A percentile compares a stretch with the other conserved stretches of the same genome.
Evolutionary conservation across 495 filamentous ascomycete genomes (phyloP).

Genomic region (Chaetomium tenue): DNA sequence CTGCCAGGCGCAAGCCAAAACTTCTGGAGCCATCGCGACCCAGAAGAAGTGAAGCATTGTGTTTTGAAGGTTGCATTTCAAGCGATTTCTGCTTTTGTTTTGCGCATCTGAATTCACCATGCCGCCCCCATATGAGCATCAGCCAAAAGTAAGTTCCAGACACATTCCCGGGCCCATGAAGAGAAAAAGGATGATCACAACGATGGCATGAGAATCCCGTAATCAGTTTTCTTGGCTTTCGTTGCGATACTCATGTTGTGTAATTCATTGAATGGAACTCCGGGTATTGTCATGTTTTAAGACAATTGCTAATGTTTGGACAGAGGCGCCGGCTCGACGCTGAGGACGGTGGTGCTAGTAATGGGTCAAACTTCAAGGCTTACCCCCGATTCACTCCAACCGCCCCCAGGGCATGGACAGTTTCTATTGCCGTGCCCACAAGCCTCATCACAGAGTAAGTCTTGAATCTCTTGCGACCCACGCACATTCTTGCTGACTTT

Average conservation of each 20-base stretch:
- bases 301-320: slow-evolving; percentile 10
- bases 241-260: background rate
- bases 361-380: slow-evolving; percentile 19
- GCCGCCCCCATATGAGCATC: slow-evolving; percentile 25
- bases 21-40: slow-evolving; percentile 3
- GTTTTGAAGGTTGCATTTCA: background rate
- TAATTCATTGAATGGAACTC: background rate
- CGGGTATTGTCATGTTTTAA: background rate
- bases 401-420: slow-evolving; percentile 45
- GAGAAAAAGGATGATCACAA: background rate
- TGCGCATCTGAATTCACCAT: background rate
- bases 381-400: slow-evolving; percentile 38
- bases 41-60: background rate
- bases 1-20: slow-evolving; percentile 28
- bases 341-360: slow-evolving; percentile 39
- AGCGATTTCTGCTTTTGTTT: background rate
- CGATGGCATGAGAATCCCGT: background rate
- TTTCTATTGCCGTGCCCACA: slow-evolving; percentile 49
- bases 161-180: background rate
- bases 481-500: slow-evolving; percentile 13
- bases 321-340: slow-evolving; percentile 46
- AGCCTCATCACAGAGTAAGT: slow-evolving; percentile 51
- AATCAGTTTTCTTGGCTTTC: too few species aligned
- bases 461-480: background rate
- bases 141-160: slow-evolving; percentile 26